A percentile compares a stretch with the other conserved stretches of the same genome.
phyloP scores from a whole-genome alignment of 352 stramenopile species.

The Pythium graminicola region DNA sequence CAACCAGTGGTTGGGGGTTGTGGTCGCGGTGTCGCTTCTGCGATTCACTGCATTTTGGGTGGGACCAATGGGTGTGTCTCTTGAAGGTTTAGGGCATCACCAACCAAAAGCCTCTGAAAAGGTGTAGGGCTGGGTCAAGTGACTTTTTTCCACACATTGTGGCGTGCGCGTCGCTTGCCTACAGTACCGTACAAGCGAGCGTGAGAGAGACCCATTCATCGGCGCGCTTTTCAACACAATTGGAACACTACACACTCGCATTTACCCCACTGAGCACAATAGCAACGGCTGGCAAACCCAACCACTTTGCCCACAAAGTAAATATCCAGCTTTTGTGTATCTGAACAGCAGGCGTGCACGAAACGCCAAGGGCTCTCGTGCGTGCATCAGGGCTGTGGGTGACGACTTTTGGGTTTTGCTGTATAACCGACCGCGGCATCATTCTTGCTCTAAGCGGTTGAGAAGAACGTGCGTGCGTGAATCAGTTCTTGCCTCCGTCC shows the following conservation, averaged over 20 bases:
- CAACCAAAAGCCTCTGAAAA: constrained; percentile 5
- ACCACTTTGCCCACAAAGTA: background rate
- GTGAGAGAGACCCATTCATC: constrained; percentile 1
- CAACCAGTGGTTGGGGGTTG: constrained; percentile 21
- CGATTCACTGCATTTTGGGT: constrained; percentile 1
- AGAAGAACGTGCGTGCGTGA: constrained; percentile 21
- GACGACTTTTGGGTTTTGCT: background rate
- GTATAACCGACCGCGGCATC: constrained; percentile 14
- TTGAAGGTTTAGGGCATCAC: constrained; percentile 20
- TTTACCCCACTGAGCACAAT: constrained; percentile 1
- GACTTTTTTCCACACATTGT: constrained; percentile 16
- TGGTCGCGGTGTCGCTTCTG: constrained; percentile 19
- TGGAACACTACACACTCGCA: constrained; percentile 1
- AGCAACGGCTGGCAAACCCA: constrained; percentile 3
- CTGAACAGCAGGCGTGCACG: constrained; percentile 8
- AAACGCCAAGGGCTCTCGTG: constrained; percentile 10
- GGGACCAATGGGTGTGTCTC: constrained; percentile 18
- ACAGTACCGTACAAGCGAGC: constrained; percentile 1
- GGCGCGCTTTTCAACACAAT: too few species aligned
- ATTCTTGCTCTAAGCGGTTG: constrained; percentile 13
- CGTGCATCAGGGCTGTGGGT: constrained; percentile 17
- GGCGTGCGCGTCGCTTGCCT: constrained; percentile 7
- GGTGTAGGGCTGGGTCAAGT: constrained; percentile 7
- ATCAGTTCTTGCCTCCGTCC: constrained; percentile 10
- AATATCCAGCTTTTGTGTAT: background rate